Evolutionary conservation across 345 rosid genomes (phyloP), one percentile per base, ranked within the genome.

Genomic region (Nasturtium officinale): DNA sequence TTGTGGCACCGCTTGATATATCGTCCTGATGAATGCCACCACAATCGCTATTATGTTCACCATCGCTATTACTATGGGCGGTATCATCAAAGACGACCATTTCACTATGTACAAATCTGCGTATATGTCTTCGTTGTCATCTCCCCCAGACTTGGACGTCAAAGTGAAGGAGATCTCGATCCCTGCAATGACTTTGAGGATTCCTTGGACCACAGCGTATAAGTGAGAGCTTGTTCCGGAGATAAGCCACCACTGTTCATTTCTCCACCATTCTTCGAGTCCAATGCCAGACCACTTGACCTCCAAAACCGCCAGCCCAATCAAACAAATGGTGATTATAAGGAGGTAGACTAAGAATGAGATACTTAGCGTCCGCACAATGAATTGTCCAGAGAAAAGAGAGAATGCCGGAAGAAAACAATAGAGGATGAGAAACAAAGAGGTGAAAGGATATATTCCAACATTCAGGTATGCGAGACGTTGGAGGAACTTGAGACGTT

Each of bases 241-340:
- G 38, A 91, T 95, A 9, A 95, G 87, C 98, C 96, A 91, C 77
- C 90, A 95, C 67, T 95, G 97, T 67, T 95, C 98, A 37, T 95
- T 95, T 80, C 99, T 83, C 98, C 99, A 95, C 99, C 99, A 95
- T 43, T 95, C 98, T 68, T 95, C 96, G 43, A 95, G 72, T 4
- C 65, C 87, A 9, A 90, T 87, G 4, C 91, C 97, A 0, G 96
- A 81, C 96, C 99, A 95, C 43, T 82, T 88, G 67, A 90, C 93
- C 76, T 91, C 98, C 20, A 95, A 88, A 69, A 95, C 67, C 1
- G 98, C 97, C 1, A 95, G 81, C 5, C 67, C 55, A 66, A 95
- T 85, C 55, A 91, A 82, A 83, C 92, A 88, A 12, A 85, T 18
- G 1, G 94, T 88, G 28, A 88, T 90, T 2, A 61, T 60, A 2